Conservation (phyloP, 2,329 filamentous ascomycete species). For the Metarhizium sp. region DNA sequence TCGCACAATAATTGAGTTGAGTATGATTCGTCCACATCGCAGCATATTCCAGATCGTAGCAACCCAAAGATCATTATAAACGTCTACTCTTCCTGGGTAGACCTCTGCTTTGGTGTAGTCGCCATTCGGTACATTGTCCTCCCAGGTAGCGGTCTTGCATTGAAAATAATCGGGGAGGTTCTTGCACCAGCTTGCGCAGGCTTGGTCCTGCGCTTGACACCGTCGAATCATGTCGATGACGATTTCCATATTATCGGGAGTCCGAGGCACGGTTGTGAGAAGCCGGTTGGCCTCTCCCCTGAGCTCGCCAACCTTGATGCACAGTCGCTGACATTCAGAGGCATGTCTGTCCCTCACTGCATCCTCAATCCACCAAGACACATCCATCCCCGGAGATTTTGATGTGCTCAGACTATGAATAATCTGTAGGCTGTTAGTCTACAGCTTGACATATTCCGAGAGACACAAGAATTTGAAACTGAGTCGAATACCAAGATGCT, state of each 20-base stretch:
- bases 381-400: constrained; percentile 41
- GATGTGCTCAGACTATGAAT: constrained; percentile 47
- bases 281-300: constrained; percentile 42
- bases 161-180: constrained; percentile 39
- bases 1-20: constrained; percentile 46
- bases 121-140: constrained; percentile 40
- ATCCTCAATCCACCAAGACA: constrained; percentile 51
- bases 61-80: constrained; percentile 50
- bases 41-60: constrained; percentile 49
- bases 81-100: constrained; percentile 51
- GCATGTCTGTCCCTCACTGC: constrained; percentile 39
- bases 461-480: neutral
- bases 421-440: constrained; percentile 28
- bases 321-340: constrained; percentile 39
- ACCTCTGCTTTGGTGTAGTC: constrained; percentile 46
- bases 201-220: constrained; percentile 42
- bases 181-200: constrained; percentile 41
- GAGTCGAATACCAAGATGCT: neutral
- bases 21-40: constrained; percentile 42
- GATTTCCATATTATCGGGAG: constrained; percentile 38
- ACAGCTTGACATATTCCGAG: neutral
- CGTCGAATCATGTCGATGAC: constrained; percentile 42
- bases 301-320: constrained; percentile 45
- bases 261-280: constrained; percentile 35
- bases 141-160: constrained; percentile 47